Evolutionary conservation across 805 yeast species (phyloP), one percentile per base, ranked within the genome.

Genomic region (Komagataella populi): DNA sequence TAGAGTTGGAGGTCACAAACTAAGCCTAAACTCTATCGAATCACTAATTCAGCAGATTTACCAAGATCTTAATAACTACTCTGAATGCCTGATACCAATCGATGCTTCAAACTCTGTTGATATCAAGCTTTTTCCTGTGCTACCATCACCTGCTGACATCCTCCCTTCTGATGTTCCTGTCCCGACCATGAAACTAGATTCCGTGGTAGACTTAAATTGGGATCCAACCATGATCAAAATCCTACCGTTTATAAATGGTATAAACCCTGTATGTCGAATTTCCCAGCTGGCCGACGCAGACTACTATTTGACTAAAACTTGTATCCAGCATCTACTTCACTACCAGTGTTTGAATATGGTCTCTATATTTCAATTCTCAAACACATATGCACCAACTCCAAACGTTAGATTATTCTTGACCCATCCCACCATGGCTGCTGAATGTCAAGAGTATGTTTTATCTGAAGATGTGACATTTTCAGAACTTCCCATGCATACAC

Each of bases 201-300:
- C 77, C 44, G 71, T 93, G 55, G 82, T 87, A 46, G 99, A 93
- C 64, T 84, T 86, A 6, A 84, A 86, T 59, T 93, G 99, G 97
- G 99, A 93, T 65, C 97, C 97, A 1, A 91, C 98, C 1, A 84
- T 93, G 93, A 71, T 88, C 48, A 83, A 85, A 57, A 86, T 93
- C 22, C 67, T 87, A 8, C 96, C 96, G 0, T 84, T 73, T 57
- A 87, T 93, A 49, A 80, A 93, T 60, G 99, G 99, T 1, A 72
- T 89, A 49, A 91, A 91, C 63, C 86, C 93, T 5, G 80, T 93
- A 17, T 73, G 80, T 44, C 74, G 76, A 51, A 91, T 95, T 44
- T 79, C 96, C 17, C 78, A 80, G 50, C 65, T 89, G 50, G 87
- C 96, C 1, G 81, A 86, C 59, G 84, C 96, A 44, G 95, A 89